Evolutionary conservation across 495 filamentous ascomycete genomes (phyloP), one percentile per base, ranked within the genome.

Genomic region (Pyrenula massariospora): DNA sequence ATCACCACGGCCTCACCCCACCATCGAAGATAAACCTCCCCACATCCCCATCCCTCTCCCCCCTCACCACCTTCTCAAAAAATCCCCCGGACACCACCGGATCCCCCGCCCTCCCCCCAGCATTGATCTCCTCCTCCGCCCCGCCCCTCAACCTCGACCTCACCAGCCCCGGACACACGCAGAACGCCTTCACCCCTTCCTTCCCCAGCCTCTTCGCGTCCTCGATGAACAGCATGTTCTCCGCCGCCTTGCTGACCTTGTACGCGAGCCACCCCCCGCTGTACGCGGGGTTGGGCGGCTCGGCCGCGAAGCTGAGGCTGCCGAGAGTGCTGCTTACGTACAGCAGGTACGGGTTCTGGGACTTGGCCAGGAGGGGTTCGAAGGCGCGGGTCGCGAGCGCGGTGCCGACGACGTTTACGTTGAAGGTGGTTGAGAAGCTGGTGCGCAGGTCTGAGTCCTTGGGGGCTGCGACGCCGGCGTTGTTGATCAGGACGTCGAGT

Each of bases 401-500:
- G n/a, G 52, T 12, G 10, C 52, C 52, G 52, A 25, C 23, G 22
- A 54, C 52, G 42, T 54, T 54, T 25, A 25, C 42, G 15, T 54
- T 22, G 52, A 54, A 54, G 19, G 69, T 64, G 0, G 67, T 60
- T n/a, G 64, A 66, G 24, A 69, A 62, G 19, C 58, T 55, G 15
- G 64, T 58, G 2, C 71, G 70, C 2, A 64, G 52, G n/a, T n/a
- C n/a, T n/a, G n/a, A n/a, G n/a, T n/a, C n/a, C n/a, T n/a, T n/a
- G n/a, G n/a, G n/a, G n/a, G n/a, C n/a, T n/a, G n/a, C n/a, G n/a
- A n/a, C n/a, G n/a, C 60, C 64, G 2, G 66, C 73, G 57, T 80
- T 79, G 24, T 72, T 71, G 19, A 78, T 66, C 21, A 80, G 60
- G 12, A 66, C 62, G 56, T 78, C 75, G 3, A 78, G 60, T 0